Evolutionary conservation across 129 eudicot genomes (phyloP).

Genomic region (Pseudognaphalium luteoalbum): DNA sequence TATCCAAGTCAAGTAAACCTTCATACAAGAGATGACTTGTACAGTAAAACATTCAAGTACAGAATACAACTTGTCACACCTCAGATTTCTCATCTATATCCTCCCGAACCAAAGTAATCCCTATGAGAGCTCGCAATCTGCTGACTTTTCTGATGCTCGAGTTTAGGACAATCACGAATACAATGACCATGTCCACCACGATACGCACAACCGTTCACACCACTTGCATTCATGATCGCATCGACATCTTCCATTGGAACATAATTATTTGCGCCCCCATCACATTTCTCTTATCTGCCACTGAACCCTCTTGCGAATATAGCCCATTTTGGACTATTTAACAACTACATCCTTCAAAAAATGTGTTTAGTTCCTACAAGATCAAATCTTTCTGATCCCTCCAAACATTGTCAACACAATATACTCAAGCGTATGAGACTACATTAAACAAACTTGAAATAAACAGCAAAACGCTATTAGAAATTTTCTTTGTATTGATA

Average conservation of each 20-base stretch:
- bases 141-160: conserved; percentile 69
- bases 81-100: conserved; percentile 80
- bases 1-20: not conserved
- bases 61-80: not conserved
- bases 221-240: conserved; percentile 60
- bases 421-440: no score
- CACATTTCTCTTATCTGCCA: no score
- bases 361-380: no score
- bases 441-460: no score
- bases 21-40: not conserved
- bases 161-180: conserved; percentile 67
- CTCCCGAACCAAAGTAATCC: conserved; percentile 87
- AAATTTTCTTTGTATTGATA: not conserved
- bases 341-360: no score
- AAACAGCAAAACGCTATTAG: no score
- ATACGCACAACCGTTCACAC: conserved; percentile 80
- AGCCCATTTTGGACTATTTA: no score
- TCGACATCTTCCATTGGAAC: conserved; percentile 76
- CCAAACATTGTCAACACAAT: no score
- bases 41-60: not conserved
- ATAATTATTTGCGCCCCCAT: not conserved
- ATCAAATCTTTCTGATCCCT: no score
- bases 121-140: conserved; percentile 69
- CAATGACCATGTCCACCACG: conserved; percentile 90
- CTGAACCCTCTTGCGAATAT: no score